A percentile compares a stretch with the other conserved stretches of the same genome.
phyloP scores from a whole-genome alignment of 1,139 yeast species.

The Saccharomyces hybrid region DNA sequence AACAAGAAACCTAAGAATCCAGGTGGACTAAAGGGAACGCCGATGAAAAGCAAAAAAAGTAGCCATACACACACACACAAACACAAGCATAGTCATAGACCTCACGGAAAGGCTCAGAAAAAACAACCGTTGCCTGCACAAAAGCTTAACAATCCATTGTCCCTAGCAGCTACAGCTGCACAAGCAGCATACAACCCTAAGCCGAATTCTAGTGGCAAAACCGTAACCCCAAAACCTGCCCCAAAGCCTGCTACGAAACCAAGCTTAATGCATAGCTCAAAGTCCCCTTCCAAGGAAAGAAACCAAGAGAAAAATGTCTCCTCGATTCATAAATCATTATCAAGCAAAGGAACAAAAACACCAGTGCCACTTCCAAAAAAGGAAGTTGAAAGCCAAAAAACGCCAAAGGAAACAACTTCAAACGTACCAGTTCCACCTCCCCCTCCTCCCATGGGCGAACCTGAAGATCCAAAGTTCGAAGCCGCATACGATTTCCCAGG shows the following conservation, averaged over 20 bases:
- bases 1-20: slow-evolving; percentile 56
- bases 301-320: neutral
- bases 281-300: neutral
- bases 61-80: neutral
- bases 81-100: neutral
- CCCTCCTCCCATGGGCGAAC: slow-evolving; percentile 48
- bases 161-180: slow-evolving; percentile 33
- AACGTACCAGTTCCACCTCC: slow-evolving; percentile 63
- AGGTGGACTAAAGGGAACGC: neutral
- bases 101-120: slow-evolving; percentile 17
- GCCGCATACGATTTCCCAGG: slow-evolving; percentile 90
- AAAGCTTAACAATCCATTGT: slow-evolving; percentile 21
- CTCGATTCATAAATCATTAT: neutral
- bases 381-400: slow-evolving; percentile 9
- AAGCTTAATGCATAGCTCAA: neutral
- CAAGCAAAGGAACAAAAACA: neutral
- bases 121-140: slow-evolving; percentile 31
- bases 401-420: slow-evolving; percentile 24
- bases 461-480: slow-evolving; percentile 69
- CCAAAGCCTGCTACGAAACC: neutral
- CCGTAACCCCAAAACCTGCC: slow-evolving; percentile 12
- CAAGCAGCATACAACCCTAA: slow-evolving; percentile 33
- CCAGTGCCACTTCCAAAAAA: neutral
- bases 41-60: neutral
- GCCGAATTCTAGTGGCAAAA: slow-evolving; percentile 5